Evolutionary conservation across 2,329 filamentous ascomycete genomes (phyloP).

Genomic region (Aureobasidium lini): DNA sequence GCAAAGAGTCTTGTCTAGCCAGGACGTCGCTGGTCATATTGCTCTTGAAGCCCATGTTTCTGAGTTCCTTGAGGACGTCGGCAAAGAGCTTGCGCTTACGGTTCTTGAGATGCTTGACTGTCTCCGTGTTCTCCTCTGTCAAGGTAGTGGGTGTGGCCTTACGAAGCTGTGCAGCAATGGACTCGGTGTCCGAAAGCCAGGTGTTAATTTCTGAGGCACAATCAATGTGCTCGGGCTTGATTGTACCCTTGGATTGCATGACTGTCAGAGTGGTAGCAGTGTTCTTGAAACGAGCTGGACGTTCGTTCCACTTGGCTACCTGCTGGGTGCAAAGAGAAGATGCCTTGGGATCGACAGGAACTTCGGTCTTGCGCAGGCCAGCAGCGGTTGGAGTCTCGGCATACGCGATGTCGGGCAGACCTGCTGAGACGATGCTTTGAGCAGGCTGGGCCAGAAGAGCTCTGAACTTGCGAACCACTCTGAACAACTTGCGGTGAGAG

Average conservation of each 20-base stretch:
- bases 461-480: constrained; percentile 84
- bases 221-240: constrained; percentile 47
- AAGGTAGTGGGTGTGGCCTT: constrained; percentile 75
- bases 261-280: constrained; percentile 61
- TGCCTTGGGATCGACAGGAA: background rate
- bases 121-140: constrained; percentile 77
- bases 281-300: constrained; percentile 63
- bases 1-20: constrained; percentile 62
- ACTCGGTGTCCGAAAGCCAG: constrained; percentile 14
- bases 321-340: background rate
- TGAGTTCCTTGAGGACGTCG: constrained; percentile 73
- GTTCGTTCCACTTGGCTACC: constrained; percentile 30
- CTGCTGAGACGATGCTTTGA: constrained; percentile 44
- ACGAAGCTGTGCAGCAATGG: constrained; percentile 53
- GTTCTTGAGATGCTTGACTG: constrained; percentile 81
- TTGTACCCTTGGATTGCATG: constrained; percentile 59
- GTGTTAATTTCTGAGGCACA: constrained; percentile 35
- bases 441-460: constrained; percentile 69
- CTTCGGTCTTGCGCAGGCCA: constrained; percentile 1
- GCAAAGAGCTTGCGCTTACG: constrained; percentile 86
- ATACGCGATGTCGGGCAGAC: constrained; percentile 16
- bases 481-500: constrained; percentile 88
- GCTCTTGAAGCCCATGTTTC: constrained; percentile 81
- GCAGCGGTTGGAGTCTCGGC: background rate
- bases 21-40: constrained; percentile 72